phyloP scores from a whole-genome alignment of 495 filamentous ascomycete species.

The Hypoxylon lienhwacheense region DNA sequence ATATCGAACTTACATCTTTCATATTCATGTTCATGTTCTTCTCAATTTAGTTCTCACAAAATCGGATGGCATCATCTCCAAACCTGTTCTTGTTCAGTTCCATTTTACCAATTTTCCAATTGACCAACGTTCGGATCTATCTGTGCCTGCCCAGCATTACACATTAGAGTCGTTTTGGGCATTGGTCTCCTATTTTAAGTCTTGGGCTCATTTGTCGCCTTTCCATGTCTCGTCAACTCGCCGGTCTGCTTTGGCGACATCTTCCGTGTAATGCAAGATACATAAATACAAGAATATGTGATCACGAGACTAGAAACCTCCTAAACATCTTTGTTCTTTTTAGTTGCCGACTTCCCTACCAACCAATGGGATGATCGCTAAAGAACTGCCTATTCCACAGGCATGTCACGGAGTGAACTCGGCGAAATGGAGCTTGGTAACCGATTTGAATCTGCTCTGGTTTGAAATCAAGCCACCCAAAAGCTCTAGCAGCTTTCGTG shows the following conservation, averaged over 20 bases:
- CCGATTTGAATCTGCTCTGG: constrained; percentile 28
- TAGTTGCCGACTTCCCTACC: constrained; percentile 8
- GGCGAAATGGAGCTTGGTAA: constrained; percentile 36
- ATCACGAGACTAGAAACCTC: constrained; percentile 5
- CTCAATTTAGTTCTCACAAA: constrained; percentile 16
- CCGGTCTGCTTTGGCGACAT: too few relatives aligned
- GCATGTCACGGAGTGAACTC: constrained; percentile 29
- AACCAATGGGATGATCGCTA: constrained; percentile 23
- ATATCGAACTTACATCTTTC: too few relatives aligned
- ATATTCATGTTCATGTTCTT: background rate
- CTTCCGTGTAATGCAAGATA: too few relatives aligned
- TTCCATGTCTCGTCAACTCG: too few relatives aligned
- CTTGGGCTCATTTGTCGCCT: background rate
- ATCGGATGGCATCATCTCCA: constrained; percentile 29
- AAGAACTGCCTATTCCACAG: constrained; percentile 15
- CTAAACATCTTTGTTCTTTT: constrained; percentile 1
- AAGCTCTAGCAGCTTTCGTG: constrained; percentile 21
- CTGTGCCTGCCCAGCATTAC: background rate
- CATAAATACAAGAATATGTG: too few relatives aligned
- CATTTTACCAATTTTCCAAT: constrained; percentile 8
- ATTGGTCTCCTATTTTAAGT: constrained; percentile 5
- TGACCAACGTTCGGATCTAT: constrained; percentile 17
- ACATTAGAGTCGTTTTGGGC: background rate
- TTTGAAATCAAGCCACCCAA: constrained; percentile 31
- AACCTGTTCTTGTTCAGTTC: background rate